A percentile compares a stretch with the other conserved stretches of the same genome.
Conservation (phyloP, 2,329 filamentous ascomycete species). For the Tolypocladium sp. region DNA sequence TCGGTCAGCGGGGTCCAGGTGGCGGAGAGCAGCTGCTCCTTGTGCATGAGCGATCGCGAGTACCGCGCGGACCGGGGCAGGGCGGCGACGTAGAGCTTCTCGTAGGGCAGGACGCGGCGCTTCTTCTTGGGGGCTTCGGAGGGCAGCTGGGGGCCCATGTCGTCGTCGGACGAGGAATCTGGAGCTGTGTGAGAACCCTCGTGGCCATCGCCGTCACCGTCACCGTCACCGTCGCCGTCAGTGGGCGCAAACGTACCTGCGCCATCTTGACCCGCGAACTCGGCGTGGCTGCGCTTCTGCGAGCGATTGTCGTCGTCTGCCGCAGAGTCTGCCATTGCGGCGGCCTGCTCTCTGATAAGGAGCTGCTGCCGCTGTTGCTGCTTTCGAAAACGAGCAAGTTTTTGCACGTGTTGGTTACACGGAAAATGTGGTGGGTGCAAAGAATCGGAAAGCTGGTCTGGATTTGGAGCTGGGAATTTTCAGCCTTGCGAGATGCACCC, state of each 20-base stretch:
- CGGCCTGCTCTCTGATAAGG: not conserved
- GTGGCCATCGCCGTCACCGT: not conserved
- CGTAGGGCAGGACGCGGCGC: conserved; percentile 80
- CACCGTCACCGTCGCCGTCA: not conserved
- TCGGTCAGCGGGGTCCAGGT: conserved; percentile 87
- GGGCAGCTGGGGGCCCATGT: conserved; percentile 87
- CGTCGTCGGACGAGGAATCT: conserved; percentile 75
- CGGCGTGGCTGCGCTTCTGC: conserved; percentile 45
- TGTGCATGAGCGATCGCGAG: conserved; percentile 96
- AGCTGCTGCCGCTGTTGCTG: not conserved
- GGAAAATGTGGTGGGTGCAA: not conserved
- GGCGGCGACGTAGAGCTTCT: conserved; percentile 89
- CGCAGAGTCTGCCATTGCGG: conserved; percentile 10
- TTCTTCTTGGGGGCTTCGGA: conserved; percentile 82
- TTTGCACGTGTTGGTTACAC: not conserved
- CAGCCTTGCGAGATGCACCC: not conserved
- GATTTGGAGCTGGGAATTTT: not conserved
- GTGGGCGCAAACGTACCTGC: conserved; percentile 21
- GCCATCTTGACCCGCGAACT: conserved; percentile 38
- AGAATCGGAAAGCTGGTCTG: not conserved
- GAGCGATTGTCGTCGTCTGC: conserved; percentile 23
- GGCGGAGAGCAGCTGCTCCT: conserved; percentile 82
- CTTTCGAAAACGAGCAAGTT: not conserved
- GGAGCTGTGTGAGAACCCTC: conserved; percentile 4
- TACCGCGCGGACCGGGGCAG: conserved; percentile 75